phyloP scores from a whole-genome alignment of 352 stramenopile species.

The Thalassiosira mediterranea region DNA sequence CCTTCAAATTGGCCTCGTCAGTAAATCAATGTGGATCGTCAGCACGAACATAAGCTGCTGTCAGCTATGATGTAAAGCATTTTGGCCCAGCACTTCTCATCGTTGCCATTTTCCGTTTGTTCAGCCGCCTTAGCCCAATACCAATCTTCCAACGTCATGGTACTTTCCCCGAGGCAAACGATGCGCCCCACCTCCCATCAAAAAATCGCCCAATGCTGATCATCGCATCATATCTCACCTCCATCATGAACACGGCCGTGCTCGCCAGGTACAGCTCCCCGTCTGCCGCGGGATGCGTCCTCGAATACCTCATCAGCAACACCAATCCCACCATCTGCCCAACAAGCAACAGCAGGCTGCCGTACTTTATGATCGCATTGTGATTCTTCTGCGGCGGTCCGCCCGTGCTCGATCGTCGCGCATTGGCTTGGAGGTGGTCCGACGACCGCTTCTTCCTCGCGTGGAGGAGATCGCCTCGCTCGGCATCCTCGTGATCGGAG shows the following conservation, averaged over 20 bases:
- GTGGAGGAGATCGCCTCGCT: too few species aligned
- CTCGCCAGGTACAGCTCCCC: conserved; percentile 85
- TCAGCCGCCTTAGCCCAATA: too few species aligned
- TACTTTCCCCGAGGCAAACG: too few species aligned
- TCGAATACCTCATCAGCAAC: conserved; percentile 76
- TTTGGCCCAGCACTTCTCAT: too few species aligned
- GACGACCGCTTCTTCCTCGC: neutral
- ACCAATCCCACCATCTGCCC: conserved; percentile 82
- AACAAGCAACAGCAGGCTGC: conserved; percentile 75
- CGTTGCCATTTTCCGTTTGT: too few species aligned
- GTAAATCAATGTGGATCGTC: too few species aligned
- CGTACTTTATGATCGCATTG: conserved; percentile 75
- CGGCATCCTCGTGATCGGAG: too few species aligned
- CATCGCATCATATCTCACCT: conserved; percentile 59
- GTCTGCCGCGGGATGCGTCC: conserved; percentile 51
- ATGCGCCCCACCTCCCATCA: too few species aligned
- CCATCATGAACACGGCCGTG: conserved; percentile 89
- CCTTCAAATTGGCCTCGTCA: too few species aligned
- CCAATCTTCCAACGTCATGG: too few species aligned
- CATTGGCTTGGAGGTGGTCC: neutral
- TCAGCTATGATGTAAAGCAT: too few species aligned
- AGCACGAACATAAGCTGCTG: too few species aligned
- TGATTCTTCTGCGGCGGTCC: conserved; percentile 3
- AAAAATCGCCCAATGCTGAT: conserved; percentile 6
- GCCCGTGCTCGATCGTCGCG: neutral